Conservation (phyloP, 2,329 filamentous ascomycete genomes). For the Beauveria rudraprayagi region DNA sequence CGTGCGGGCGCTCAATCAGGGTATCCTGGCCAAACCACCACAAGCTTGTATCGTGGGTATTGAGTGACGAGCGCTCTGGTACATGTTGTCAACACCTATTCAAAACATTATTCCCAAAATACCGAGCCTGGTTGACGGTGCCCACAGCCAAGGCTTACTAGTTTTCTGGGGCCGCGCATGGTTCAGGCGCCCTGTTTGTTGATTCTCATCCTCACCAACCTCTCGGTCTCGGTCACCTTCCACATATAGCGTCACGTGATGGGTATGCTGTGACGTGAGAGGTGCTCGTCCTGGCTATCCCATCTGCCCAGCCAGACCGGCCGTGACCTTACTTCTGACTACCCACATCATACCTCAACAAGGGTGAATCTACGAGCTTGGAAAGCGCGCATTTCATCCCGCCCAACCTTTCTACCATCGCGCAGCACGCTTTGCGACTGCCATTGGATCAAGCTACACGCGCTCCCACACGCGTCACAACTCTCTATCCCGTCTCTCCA, state of each 20-base stretch:
- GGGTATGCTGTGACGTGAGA: slow-evolving; percentile 13
- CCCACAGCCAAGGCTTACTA: neutral
- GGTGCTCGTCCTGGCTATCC: slow-evolving; percentile 7
- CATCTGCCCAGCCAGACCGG: slow-evolving; percentile 10
- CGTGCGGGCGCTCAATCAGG: neutral
- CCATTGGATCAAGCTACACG: slow-evolving; percentile 12
- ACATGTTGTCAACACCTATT: neutral
- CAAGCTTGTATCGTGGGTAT: neutral
- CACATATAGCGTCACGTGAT: slow-evolving; percentile 12
- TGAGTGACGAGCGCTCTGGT: neutral
- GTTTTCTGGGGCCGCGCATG: neutral
- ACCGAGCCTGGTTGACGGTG: neutral
- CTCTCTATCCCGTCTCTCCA: slow-evolving; percentile 8
- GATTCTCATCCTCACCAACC: slow-evolving; percentile 7
- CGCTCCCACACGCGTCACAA: slow-evolving; percentile 11
- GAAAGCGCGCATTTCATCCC: slow-evolving; percentile 10
- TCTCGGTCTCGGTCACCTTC: slow-evolving; percentile 6
- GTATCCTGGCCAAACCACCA: neutral
- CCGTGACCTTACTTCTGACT: slow-evolving; percentile 5
- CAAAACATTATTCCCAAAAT: neutral
- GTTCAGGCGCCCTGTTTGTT: neutral
- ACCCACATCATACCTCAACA: slow-evolving; percentile 11
- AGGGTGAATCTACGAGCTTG: slow-evolving; percentile 6
- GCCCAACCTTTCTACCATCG: slow-evolving; percentile 4
- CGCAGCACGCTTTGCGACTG: slow-evolving; percentile 10